phyloP scores from a whole-genome alignment of 163 green algal species.

The Volvox carteri region DNA sequence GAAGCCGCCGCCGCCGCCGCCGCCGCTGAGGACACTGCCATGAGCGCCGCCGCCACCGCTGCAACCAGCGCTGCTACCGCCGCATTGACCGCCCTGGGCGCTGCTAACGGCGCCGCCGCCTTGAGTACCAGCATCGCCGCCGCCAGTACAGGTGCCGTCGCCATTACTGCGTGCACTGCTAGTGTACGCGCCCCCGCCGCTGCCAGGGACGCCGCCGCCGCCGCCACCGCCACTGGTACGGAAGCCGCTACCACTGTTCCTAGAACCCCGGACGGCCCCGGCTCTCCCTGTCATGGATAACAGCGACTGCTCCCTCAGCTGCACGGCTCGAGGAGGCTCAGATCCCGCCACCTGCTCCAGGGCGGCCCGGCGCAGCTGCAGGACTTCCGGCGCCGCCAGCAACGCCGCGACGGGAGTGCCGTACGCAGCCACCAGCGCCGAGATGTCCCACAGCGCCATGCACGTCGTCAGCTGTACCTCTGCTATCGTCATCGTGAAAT shows the following conservation, averaged over 20 bases:
- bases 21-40: neutral
- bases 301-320: neutral
- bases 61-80: neutral
- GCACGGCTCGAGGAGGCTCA: neutral
- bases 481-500: neutral
- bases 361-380: neutral
- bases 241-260: too few relatives aligned
- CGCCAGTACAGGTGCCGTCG: neutral
- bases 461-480: constrained; percentile 2
- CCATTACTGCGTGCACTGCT: neutral
- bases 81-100: neutral
- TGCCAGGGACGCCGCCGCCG: too few relatives aligned
- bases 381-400: constrained; percentile 11
- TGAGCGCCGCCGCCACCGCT: neutral
- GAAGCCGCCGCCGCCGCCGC: neutral
- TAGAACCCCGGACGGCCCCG: too few relatives aligned
- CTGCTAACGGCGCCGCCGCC: neutral
- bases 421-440: constrained; percentile 1
- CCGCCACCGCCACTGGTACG: too few relatives aligned
- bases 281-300: too few relatives aligned
- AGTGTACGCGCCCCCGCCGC: neutral
- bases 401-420: neutral
- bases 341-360: constrained; percentile 18
- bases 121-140: neutral
- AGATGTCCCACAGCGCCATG: constrained; percentile 22